Evolutionary conservation across 139 green algal species (phyloP).

Genomic region (Tetraselmis chui): DNA sequence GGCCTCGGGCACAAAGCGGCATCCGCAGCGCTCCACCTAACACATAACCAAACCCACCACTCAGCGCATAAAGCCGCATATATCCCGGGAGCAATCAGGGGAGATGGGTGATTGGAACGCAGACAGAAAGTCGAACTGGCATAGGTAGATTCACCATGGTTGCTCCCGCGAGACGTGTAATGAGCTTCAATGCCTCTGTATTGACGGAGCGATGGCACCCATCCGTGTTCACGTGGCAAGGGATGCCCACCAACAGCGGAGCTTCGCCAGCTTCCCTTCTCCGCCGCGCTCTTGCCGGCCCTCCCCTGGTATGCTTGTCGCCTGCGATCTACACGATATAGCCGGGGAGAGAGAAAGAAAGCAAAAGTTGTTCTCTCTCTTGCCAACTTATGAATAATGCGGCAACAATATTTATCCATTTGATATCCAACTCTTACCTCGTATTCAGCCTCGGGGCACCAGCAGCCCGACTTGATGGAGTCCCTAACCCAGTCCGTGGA

Average conservation of each 20-base stretch:
- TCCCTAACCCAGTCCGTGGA: constrained; percentile 25
- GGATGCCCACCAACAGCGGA: background rate
- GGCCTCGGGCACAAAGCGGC: background rate
- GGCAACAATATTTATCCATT: no score
- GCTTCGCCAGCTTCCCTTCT: background rate
- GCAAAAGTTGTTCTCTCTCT: no score
- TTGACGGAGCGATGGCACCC: background rate
- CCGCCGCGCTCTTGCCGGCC: background rate
- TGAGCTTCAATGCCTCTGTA: background rate
- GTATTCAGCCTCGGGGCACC: constrained; percentile 22
- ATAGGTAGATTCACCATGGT: background rate
- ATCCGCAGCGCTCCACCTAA: background rate
- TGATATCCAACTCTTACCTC: no score
- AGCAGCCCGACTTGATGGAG: constrained; percentile 14
- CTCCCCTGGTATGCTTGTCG: background rate
- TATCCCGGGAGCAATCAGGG: no score
- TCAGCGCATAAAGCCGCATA: no score
- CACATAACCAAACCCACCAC: no score
- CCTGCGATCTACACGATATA: background rate
- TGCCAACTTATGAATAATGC: no score
- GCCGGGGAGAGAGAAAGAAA: no score
- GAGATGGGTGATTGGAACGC: no score
- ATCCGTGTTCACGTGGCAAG: background rate
- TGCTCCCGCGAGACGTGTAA: background rate
- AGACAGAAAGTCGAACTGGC: no score